Conservation (phyloP, 2,329 filamentous ascomycete genomes). For the Emmonsiellopsis sp. region DNA sequence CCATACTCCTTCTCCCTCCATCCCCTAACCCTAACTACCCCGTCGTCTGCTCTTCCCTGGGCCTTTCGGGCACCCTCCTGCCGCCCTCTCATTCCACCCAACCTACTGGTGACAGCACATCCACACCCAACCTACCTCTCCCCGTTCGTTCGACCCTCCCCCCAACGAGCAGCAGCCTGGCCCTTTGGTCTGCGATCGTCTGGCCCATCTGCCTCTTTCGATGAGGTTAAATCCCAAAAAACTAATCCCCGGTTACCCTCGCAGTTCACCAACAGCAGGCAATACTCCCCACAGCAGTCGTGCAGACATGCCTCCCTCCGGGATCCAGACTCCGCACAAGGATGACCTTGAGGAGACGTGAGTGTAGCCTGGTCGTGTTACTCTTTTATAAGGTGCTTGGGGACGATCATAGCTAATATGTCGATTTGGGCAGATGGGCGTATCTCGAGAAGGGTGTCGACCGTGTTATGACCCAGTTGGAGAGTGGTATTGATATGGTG, state of each 20-base stretch:
- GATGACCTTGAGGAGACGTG: constrained; percentile 55
- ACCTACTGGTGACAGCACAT: background rate
- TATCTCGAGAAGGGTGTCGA: constrained; percentile 84
- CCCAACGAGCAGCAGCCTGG: background rate
- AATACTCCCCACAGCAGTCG: background rate
- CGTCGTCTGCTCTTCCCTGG: no score
- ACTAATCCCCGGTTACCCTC: background rate
- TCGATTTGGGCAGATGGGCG: constrained; percentile 58
- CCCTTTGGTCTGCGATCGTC: background rate
- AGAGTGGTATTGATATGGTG: constrained; percentile 87
- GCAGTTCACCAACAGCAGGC: background rate
- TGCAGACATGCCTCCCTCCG: constrained; percentile 27
- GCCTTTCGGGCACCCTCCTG: no score
- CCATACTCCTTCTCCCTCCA: background rate
- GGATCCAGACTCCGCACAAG: constrained; percentile 43
- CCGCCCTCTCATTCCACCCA: no score
- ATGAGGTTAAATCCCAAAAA: background rate
- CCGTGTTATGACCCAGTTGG: constrained; percentile 86
- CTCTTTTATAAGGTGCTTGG: background rate
- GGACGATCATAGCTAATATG: background rate
- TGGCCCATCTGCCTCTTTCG: background rate
- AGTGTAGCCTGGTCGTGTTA: constrained; percentile 22
- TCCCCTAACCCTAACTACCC: no score
- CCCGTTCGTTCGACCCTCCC: background rate
- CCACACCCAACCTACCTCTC: background rate